phyloP scores from a whole-genome alignment of 2,329 filamentous ascomycete species.

The Ophiobolus disseminans region DNA sequence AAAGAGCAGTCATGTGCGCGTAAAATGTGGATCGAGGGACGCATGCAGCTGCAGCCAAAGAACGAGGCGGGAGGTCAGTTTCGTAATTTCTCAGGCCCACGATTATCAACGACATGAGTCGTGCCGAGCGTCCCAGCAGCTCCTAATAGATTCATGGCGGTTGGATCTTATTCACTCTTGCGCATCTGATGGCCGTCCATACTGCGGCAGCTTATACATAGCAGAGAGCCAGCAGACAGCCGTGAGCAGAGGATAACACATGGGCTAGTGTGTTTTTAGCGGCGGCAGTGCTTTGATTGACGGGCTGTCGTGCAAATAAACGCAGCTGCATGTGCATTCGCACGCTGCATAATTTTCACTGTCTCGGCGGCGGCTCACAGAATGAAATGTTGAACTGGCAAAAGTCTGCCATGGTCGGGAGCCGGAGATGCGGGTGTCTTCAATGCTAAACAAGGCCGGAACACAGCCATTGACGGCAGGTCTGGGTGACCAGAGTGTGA shows the following conservation, averaged over 20 bases:
- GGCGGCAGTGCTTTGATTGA: constrained; percentile 25
- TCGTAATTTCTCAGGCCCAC: constrained; percentile 3
- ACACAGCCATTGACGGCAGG: constrained; percentile 5
- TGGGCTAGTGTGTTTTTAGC: constrained; percentile 5
- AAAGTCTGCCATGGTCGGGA: background rate
- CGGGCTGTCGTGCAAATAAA: constrained; percentile 39
- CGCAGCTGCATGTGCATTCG: constrained; percentile 20
- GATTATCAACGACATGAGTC: constrained; percentile 2
- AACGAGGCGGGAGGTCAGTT: constrained; percentile 1
- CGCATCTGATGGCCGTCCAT: background rate
- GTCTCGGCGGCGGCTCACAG: constrained; percentile 20
- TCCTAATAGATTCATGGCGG: background rate
- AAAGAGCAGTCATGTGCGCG: constrained; percentile 5
- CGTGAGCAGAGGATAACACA: too few species aligned
- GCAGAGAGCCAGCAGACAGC: constrained; percentile 3
- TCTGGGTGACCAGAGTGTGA: constrained; percentile 7
- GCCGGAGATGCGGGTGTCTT: constrained; percentile 5
- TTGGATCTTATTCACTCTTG: too few species aligned
- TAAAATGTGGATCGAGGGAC: constrained; percentile 5
- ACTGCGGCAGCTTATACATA: background rate
- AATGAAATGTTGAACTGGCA: constrained; percentile 25
- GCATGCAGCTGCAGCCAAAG: constrained; percentile 7
- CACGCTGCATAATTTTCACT: constrained; percentile 21
- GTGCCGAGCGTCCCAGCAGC: background rate
- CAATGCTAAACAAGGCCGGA: constrained; percentile 12